Evolutionary conservation across 768 basidiomycete genomes (phyloP).

Genomic region (Leccinellum albellum): DNA sequence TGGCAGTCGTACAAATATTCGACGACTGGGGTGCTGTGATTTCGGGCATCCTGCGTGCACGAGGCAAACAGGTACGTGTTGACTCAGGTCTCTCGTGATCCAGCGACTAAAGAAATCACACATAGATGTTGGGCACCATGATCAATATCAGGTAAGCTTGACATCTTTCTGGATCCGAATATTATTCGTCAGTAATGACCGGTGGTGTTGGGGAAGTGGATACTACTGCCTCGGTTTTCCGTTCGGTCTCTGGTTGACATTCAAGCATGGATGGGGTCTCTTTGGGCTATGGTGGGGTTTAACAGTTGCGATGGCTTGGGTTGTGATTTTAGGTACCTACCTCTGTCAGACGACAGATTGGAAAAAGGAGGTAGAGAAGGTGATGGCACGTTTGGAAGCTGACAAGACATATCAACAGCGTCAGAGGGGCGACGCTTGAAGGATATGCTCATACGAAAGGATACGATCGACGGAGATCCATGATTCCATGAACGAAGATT

Average conservation of each 20-base stretch:
- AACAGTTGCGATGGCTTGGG: constrained; percentile 40
- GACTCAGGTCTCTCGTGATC: neutral
- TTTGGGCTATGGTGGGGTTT: constrained; percentile 85
- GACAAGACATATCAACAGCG: constrained; percentile 31
- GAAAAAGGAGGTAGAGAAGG: constrained; percentile 65
- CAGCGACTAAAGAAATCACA: neutral
- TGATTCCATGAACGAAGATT: neutral
- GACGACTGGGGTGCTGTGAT: constrained; percentile 73
- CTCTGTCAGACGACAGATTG: constrained; percentile 64
- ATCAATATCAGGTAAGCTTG: constrained; percentile 63
- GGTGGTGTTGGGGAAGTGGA: constrained; percentile 33
- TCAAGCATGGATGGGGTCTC: constrained; percentile 55
- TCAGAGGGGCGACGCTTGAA: neutral
- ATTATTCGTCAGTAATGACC: neutral
- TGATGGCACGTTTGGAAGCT: constrained; percentile 46
- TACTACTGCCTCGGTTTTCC: constrained; percentile 86
- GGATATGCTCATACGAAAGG: neutral
- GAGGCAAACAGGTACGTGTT: constrained; percentile 63
- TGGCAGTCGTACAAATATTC: constrained; percentile 78
- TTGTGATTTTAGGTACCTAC: constrained; percentile 20
- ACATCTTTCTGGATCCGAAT: neutral
- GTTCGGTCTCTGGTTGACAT: constrained; percentile 74
- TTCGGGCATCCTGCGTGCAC: constrained; percentile 75
- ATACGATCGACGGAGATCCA: neutral
- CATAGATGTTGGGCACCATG: constrained; percentile 68